Evolutionary conservation across 345 rosid genomes (phyloP), one percentile per base, ranked within the genome.

Genomic region (Euphorbia lathyris): DNA sequence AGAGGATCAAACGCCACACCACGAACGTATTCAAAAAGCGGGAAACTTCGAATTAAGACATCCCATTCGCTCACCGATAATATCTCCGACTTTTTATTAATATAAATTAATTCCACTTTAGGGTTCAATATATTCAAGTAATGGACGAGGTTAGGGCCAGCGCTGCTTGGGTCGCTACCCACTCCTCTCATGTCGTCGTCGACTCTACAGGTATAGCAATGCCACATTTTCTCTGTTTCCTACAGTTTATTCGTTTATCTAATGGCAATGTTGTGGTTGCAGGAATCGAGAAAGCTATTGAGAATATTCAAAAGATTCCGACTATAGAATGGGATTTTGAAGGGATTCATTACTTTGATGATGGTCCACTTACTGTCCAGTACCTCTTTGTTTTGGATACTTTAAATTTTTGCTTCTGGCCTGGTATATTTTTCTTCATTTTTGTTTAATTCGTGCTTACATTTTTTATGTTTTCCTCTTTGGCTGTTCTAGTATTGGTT

Each of bases 331-430:
- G 96, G 96, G 84, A 90, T 80, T 90, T 78, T 58, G 96, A 90
- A 82, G 93, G 93, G 78, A 90, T 88, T 83, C 96, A 90, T 76
- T 90, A 85, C 71, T 86, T 88, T 60, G 93, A 88, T 68, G 70
- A 70, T 66, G 90, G 91, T 19, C 85, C 91, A 1, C 90, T 88
- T 47, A 84, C 96, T 29, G 87, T 86, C 58, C 96, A 87, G 81
- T 90, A 90, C 72, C 87, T 90, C n/a, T 80, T 90, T 48, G 96
- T 88, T 62, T 71, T 90, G 78, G 96, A 90, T 76, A 83, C 96
- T 65, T 45, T 90, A 71, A 90, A 88, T 80, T 90, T 90, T 70
- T 90, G 96, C 71, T 90, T 90, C 58, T 88, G 96, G 96, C 93
- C 96, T 42, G 96, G 93, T 90, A 69, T 27, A 27, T 38, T 63